Evolutionary conservation across 805 yeast genomes (phyloP), one percentile per base, ranked within the genome.

Genomic region (Candida broadrunensis): DNA sequence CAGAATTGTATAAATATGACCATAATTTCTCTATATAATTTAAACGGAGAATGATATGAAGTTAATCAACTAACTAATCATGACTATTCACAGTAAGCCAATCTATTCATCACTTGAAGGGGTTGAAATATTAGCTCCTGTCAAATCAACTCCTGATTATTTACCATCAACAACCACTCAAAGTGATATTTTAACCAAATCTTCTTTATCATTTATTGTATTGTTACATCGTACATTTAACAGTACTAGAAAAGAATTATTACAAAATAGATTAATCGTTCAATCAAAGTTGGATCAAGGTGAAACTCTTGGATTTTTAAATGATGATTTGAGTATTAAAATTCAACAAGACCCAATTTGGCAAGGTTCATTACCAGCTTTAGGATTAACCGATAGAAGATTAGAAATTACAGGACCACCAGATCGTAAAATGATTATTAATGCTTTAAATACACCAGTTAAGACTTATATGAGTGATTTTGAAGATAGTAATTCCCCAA

Each of bases 341-440:
- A 34, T 47, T 19, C 42, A 47, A 36, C 36, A 29, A 6, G 48
- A 49, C 27, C 54, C 52, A 9, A 27, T 40, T 4, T 52, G 57
- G 57, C 36, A 38, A 24, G 57, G 57, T 13, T 44, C 55, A 3
- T n/a, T 42, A 17, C 54, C 52, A n/a, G 55, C 42, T 8, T 38
- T 38, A 4, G 55, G 55, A 1, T 37, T 52, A 15, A 46, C 47
- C 13, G 54, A 52, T 33, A 47, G 57, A 42, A 38, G 57, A 29
- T 33, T 52, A 12, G 57, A 52, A 35, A 52, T 52, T 39, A 52
- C 57, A 23, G 57, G 57, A 15, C 57, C 57, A 3, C 57, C 57
- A 12, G 55, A 52, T 27, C 36, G 57, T 9, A 52, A 52, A 36
- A 51, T 52, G 57, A 42, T 51, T 6, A 51, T 52, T 12, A 52